phyloP scores from a whole-genome alignment of 495 filamentous ascomycete genomes.

The Barbatosphaeria neglecta region DNA sequence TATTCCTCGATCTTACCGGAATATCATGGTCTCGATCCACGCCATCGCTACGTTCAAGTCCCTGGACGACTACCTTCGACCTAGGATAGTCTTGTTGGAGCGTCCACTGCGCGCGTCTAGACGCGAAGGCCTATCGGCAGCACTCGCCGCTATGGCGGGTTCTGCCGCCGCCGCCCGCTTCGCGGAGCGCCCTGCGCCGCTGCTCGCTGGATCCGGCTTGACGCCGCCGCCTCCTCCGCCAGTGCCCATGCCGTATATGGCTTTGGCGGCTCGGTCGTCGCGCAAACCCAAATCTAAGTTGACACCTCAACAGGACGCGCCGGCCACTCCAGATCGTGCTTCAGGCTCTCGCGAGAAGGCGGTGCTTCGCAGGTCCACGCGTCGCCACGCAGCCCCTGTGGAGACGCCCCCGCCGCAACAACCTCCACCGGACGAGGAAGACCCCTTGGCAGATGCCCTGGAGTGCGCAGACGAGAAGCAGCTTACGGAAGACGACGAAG shows the following conservation, averaged over 20 bases:
- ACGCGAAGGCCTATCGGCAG: constrained; percentile 54
- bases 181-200: constrained; percentile 25
- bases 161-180: constrained; percentile 44
- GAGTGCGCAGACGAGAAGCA: constrained; percentile 94
- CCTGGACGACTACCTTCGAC: constrained; percentile 89
- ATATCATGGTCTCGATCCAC: constrained; percentile 96
- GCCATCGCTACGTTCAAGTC: constrained; percentile 98
- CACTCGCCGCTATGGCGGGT: constrained; percentile 68
- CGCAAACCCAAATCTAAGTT: constrained; percentile 37
- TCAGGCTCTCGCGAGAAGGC: constrained; percentile 36
- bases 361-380: constrained; percentile 40
- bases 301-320: constrained; percentile 18
- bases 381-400: constrained; percentile 36
- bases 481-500: constrained; percentile 66
- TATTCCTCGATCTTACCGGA: constrained; percentile 72
- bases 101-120: constrained; percentile 60
- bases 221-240: constrained; percentile 20
- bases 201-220: constrained; percentile 11
- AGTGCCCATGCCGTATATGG: constrained; percentile 13
- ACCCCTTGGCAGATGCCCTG: constrained; percentile 50
- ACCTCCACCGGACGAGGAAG: constrained; percentile 43
- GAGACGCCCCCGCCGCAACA: constrained; percentile 36
- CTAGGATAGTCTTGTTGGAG: constrained; percentile 75
- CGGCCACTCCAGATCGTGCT: constrained; percentile 23
- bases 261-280: constrained; percentile 26